Conservation (phyloP, 768 basidiomycete genomes). For the Pisolithus marmoratus region DNA sequence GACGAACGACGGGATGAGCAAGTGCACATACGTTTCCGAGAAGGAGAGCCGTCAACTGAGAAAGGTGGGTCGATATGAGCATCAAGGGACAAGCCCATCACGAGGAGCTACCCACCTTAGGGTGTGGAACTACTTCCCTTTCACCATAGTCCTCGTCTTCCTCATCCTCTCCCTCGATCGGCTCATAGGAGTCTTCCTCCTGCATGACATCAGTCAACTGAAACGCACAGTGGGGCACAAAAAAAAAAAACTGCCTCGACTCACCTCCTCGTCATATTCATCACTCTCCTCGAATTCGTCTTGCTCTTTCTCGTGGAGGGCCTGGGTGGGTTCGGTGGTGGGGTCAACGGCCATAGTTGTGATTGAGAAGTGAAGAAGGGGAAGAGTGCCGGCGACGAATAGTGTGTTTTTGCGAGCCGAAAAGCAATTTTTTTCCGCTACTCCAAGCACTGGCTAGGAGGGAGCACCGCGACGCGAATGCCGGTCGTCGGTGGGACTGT, state of each 20-base stretch:
- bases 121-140: no score
- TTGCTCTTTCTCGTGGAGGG: not conserved
- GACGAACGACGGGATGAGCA: no score
- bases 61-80: no score
- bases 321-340: conserved; percentile 5
- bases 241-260: not conserved
- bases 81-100: no score
- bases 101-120: no score
- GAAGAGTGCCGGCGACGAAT: not conserved
- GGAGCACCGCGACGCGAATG: not conserved
- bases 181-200: conserved; percentile 11
- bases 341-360: conserved; percentile 19
- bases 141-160: conserved; percentile 16
- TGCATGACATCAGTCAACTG: conserved; percentile 6
- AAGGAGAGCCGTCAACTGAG: no score
- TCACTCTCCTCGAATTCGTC: conserved; percentile 6
- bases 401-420: no score
- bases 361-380: not conserved
- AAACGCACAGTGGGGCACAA: not conserved
- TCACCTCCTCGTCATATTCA: no score
- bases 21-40: no score
- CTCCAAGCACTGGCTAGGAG: no score
- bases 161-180: conserved; percentile 1
- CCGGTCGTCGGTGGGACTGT: not conserved
- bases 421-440: no score